Percentiles rank a stretch among this genome's conserved stretches.
phyloP scores from a whole-genome alignment of 257 asterid species.

The Apocynum venetum region DNA sequence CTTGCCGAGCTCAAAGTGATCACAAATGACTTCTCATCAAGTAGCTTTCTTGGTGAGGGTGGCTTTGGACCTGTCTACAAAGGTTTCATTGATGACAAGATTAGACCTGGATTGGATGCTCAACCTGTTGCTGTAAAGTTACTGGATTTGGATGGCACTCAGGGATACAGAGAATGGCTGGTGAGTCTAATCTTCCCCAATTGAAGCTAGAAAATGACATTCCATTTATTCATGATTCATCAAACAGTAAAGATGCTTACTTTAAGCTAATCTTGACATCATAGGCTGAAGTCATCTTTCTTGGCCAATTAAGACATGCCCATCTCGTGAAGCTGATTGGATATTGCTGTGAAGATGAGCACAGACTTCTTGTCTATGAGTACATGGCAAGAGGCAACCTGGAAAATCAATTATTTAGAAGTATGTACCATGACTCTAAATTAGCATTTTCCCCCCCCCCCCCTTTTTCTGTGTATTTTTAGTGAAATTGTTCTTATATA shows the following conservation, averaged over 20 bases:
- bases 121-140: conserved; percentile 87
- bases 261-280: neutral
- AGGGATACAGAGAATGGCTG: conserved; percentile 86
- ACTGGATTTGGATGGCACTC: conserved; percentile 68
- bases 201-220: neutral
- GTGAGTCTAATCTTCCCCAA: conserved; percentile 29
- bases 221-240: neutral
- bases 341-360: conserved; percentile 76
- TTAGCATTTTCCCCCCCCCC: neutral
- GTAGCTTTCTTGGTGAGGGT: conserved; percentile 74
- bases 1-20: conserved; percentile 44
- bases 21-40: conserved; percentile 42
- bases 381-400: conserved; percentile 71
- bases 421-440: conserved; percentile 29
- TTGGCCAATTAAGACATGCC: conserved; percentile 79
- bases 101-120: conserved; percentile 55
- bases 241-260: neutral
- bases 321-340: conserved; percentile 80
- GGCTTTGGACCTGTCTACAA: conserved; percentile 95
- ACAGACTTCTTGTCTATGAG: conserved; percentile 83
- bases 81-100: conserved; percentile 61
- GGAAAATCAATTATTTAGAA: conserved; percentile 64
- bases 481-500: neutral
- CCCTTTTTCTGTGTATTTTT: neutral
- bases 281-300: conserved; percentile 72